A percentile compares a stretch with the other conserved stretches of the same genome.
Evolutionary conservation across 2,329 filamentous ascomycete genomes (phyloP).

Genomic region (Pyricularia grisea): DNA sequence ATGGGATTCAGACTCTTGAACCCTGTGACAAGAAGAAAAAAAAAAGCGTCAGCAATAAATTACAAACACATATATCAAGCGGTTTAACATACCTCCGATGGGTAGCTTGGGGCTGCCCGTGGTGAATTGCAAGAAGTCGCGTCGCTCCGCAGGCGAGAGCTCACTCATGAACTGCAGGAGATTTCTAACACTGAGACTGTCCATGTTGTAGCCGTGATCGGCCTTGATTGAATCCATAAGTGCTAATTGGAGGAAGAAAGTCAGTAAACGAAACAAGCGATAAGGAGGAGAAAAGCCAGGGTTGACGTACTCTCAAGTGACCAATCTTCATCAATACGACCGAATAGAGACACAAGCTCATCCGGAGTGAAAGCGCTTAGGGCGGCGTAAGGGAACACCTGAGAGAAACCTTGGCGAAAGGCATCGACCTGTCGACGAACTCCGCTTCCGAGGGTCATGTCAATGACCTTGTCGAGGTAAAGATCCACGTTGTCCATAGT

Average conservation of each 20-base stretch:
- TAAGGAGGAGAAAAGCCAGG: neutral
- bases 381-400: slow-evolving; percentile 92
- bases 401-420: slow-evolving; percentile 83
- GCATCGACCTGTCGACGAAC: slow-evolving; percentile 85
- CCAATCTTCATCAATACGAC: slow-evolving; percentile 91
- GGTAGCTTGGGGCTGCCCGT: slow-evolving; percentile 96
- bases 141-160: slow-evolving; percentile 61
- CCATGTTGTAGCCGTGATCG: slow-evolving; percentile 97
- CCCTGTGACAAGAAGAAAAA: slow-evolving; percentile 38
- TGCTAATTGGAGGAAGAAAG: slow-evolving; percentile 36
- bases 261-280: neutral
- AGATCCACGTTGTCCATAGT: slow-evolving; percentile 85
- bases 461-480: slow-evolving; percentile 84
- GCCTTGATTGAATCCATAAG: slow-evolving; percentile 98
- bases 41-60: slow-evolving; percentile 19
- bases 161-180: slow-evolving; percentile 92
- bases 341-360: slow-evolving; percentile 91
- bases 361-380: slow-evolving; percentile 89
- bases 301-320: slow-evolving; percentile 75
- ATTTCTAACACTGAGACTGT: slow-evolving; percentile 91
- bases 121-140: slow-evolving; percentile 95
- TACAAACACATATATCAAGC: neutral
- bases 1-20: slow-evolving; percentile 96
- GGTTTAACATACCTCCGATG: slow-evolving; percentile 69
- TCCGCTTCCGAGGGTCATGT: slow-evolving; percentile 82